Evolutionary conservation across 768 basidiomycete genomes (phyloP).

Genomic region (Boletus fagicola): DNA sequence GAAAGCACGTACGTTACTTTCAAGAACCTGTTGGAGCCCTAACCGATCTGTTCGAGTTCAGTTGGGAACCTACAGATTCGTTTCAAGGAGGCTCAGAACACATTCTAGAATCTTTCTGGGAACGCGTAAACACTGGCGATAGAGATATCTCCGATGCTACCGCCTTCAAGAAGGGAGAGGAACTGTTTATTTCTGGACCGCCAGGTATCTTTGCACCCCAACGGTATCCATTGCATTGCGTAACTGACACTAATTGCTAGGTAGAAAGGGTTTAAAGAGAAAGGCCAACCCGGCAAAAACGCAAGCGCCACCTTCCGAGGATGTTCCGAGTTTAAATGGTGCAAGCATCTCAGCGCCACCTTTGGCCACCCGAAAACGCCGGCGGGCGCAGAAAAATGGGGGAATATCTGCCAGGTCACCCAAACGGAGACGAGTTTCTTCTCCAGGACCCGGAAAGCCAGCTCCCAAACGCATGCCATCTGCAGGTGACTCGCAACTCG

Average conservation of each 20-base stretch:
- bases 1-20: slow-evolving; percentile 55
- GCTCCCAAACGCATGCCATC: slow-evolving; percentile 22
- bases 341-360: slow-evolving; percentile 22
- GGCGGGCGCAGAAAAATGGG: slow-evolving; percentile 17
- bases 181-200: slow-evolving; percentile 54
- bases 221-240: background rate
- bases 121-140: slow-evolving; percentile 30
- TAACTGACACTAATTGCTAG: slow-evolving; percentile 14
- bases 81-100: slow-evolving; percentile 57
- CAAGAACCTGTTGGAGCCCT: background rate
- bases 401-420: background rate
- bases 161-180: slow-evolving; percentile 54
- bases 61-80: slow-evolving; percentile 68
- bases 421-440: slow-evolving; percentile 31
- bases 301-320: slow-evolving; percentile 6
- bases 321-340: slow-evolving; percentile 8
- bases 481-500: slow-evolving; percentile 30
- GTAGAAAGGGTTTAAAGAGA: slow-evolving; percentile 17
- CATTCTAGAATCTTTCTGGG: slow-evolving; percentile 42
- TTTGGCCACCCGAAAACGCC: slow-evolving; percentile 25
- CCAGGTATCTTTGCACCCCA: slow-evolving; percentile 43
- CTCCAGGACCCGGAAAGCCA: slow-evolving; percentile 25
- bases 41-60: slow-evolving; percentile 27
- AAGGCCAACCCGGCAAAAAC: slow-evolving; percentile 15
- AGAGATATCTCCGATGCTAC: slow-evolving; percentile 50